A percentile compares a stretch with the other conserved stretches of the same genome.
phyloP scores from a whole-genome alignment of 192 early-diverging fungal genomes.

The Entomortierella lignicola region DNA sequence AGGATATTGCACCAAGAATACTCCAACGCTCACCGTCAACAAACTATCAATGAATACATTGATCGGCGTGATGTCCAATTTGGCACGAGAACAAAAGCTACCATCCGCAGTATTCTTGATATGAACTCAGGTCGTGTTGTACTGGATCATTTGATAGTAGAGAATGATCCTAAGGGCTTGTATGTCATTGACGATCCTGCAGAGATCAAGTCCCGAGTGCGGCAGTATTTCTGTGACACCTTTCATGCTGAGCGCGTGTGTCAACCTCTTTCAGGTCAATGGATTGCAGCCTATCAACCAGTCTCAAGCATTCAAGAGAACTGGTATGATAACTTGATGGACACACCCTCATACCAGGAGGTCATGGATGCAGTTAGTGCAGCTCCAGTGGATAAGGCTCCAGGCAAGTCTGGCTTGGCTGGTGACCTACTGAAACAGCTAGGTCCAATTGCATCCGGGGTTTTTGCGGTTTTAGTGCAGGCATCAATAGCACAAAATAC shows the following conservation, averaged over 20 bases:
- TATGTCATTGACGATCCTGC: constrained; percentile 17
- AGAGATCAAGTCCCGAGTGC: constrained; percentile 6
- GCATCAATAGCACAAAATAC: constrained; percentile 7
- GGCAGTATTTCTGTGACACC: constrained; percentile 14
- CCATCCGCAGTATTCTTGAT: constrained; percentile 10
- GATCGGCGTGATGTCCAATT: neutral
- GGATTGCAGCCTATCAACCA: constrained; percentile 3
- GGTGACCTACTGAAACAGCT: constrained; percentile 3
- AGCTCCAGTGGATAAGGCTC: constrained; percentile 9
- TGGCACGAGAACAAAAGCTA: neutral
- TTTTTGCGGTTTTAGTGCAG: constrained; percentile 8
- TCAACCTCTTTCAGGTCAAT: neutral
- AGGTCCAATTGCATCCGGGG: neutral
- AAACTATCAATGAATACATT: constrained; percentile 8
- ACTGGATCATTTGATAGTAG: constrained; percentile 11
- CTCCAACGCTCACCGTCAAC: neutral
- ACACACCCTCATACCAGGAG: neutral
- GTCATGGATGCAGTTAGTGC: neutral
- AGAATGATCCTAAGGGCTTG: neutral
- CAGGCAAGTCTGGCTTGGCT: constrained; percentile 9
- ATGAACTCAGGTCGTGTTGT: neutral
- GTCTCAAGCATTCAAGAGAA: neutral
- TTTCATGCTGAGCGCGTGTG: constrained; percentile 6
- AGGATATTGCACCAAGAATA: neutral
- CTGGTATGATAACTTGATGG: constrained; percentile 30